phyloP scores from a whole-genome alignment of 495 filamentous ascomycete species.

The Choiromyces venosus region DNA sequence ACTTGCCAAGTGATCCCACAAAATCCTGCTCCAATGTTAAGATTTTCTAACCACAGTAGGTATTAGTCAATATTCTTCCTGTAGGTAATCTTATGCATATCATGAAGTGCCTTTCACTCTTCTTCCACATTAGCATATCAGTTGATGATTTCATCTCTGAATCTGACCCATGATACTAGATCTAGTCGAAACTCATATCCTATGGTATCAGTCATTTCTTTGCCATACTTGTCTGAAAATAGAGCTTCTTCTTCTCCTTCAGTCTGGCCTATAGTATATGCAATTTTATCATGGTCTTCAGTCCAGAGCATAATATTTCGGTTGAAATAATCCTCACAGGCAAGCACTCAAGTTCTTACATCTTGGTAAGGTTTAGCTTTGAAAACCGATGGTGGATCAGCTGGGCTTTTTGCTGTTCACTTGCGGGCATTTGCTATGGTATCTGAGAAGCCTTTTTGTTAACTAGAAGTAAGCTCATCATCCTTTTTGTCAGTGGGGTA shows the following conservation, averaged over 20 bases:
- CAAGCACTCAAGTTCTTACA: too few species aligned
- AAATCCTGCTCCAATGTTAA: background rate
- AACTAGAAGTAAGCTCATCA: too few species aligned
- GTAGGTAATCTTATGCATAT: background rate
- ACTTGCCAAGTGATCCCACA: too few species aligned
- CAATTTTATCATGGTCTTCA: background rate
- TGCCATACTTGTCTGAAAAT: background rate
- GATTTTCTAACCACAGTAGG: background rate
- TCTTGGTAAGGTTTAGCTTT: too few species aligned
- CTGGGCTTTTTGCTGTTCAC: too few species aligned
- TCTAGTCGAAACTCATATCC: background rate
- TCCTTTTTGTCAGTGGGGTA: too few species aligned
- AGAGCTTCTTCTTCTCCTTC: background rate
- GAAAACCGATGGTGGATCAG: too few species aligned
- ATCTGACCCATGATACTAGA: background rate
- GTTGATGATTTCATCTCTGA: too few species aligned
- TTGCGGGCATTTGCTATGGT: too few species aligned
- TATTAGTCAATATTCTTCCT: background rate
- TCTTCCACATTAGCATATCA: too few species aligned
- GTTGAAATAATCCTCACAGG: background rate
- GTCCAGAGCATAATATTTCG: slow-evolving; percentile 3
- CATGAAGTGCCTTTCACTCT: background rate
- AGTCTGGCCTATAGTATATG: background rate
- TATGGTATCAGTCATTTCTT: background rate
- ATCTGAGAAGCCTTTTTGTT: too few species aligned